Evolutionary conservation across 2,329 filamentous ascomycete species (phyloP), one percentile per base, ranked within the genome.

Genomic region (Penicillium sclerotigenum): DNA sequence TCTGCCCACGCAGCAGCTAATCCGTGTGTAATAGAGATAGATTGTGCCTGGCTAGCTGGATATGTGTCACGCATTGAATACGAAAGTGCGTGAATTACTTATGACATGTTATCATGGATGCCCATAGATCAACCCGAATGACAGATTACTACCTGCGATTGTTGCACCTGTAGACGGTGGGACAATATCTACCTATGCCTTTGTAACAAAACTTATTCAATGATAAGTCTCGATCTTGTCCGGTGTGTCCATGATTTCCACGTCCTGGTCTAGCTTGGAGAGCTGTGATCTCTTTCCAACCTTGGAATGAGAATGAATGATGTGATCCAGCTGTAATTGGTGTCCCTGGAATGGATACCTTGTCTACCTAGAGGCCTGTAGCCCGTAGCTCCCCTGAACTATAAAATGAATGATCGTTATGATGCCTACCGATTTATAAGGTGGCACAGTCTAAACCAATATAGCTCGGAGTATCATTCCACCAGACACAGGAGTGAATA

Each of bases 61-160:
- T 34, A 43, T 31, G 29, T 18, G 24, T 36, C 31, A 42, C 26
- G 38, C 28, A 7, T 24, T 51, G 20, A 51, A 31, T 38, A 28
- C 3, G 47, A 37, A 31, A 22, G 8, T 34, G 37, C 28, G 20
- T 28, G 43, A 5, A 26, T 20, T n/a, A 10, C 14, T 33, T 31
- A 55, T 45, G 26, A 45, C 47, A 42, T 33, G 54, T 42, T 26
- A 53, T 53, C 31, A 53, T 47, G 48, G 36, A 55, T 45, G 40
- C 41, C 41, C 41, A 55, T 56, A 56, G 54, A 55, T 50, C 47
- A 45, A 11, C 16, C 24, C 16, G 54, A 56, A 56, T 56, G 42
- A 47, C 47, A 42, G 29, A n/a, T 47, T 47, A 24, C 43, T 28
- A 38, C 24, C 46, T 51, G 28, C 7, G 16, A 43, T 29, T 24